These are phyloP conservation scores for Pythium rishiriense DNA, from an alignment of 352 stramenopile species.

Conservation along the genomic window DNA sequence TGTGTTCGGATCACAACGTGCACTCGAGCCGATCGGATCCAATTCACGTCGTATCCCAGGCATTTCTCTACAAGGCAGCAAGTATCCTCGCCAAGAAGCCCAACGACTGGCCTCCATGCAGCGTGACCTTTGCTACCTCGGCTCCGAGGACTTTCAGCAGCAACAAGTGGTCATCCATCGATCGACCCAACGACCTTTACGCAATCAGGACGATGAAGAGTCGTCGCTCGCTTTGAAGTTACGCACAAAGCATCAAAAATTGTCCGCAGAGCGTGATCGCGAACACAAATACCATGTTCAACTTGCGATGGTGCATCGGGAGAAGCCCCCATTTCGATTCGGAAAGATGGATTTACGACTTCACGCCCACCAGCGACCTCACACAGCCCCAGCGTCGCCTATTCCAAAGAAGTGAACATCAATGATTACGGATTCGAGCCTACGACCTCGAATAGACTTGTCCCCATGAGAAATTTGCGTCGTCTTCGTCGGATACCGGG, in stretches of 20 bases:
- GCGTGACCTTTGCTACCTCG: slow-evolving; percentile 18
- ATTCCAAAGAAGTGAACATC: not conserved
- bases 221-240: not conserved
- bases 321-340: slow-evolving; percentile 28
- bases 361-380: not conserved
- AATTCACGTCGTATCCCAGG: slow-evolving; percentile 13
- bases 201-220: not conserved
- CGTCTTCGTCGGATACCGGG: slow-evolving; percentile 10
- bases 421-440: not conserved
- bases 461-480: slow-evolving; percentile 50
- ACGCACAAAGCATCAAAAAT: slow-evolving; percentile 2
- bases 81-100: slow-evolving; percentile 15
- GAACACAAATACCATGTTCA: slow-evolving; percentile 26
- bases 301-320: slow-evolving; percentile 19
- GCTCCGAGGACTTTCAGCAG: slow-evolving; percentile 14
- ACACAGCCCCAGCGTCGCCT: slow-evolving; percentile 11
- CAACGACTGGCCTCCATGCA: slow-evolving; percentile 9
- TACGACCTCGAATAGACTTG: slow-evolving; percentile 46
- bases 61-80: slow-evolving; percentile 24
- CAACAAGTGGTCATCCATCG: not conserved
- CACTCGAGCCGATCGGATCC: not conserved
- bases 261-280: slow-evolving; percentile 10
- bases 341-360: slow-evolving; percentile 10
- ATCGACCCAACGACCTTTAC: not conserved
- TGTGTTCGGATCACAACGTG: slow-evolving; percentile 34